Base-by-base conservation (phyloP, 31 red algal species). In the Asparagopsis taxiformis region DNA sequence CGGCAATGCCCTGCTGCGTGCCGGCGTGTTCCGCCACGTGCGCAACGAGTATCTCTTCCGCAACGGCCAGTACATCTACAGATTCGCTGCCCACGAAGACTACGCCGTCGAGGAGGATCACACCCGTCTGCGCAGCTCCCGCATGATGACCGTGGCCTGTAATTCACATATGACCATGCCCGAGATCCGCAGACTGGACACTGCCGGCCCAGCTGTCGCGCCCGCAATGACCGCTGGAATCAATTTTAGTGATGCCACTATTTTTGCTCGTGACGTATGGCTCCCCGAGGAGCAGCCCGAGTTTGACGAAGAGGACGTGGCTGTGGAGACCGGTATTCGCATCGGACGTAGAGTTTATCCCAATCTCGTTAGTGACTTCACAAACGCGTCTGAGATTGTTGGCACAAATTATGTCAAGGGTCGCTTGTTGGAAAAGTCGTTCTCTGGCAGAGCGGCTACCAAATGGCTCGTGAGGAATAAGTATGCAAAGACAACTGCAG, bases 91-190 rank as follows among this genome's bases (percentile, higher is more conserved):
- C 15, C 77, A 80, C 51, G 77, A 80, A 41, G 77, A 80, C 37
- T 80, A 80, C 53, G 77, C 77, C 2, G 52, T 80, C 24, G 77
- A 80, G 36, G 77, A 80, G 8, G 77, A 80, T 34, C 44, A n/a
- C 2, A 32, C 70, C 33, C 68, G 70, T 31, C 55, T 80, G 19
- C 36, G 77, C 7, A 80, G 77, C 37, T 80, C 77, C 21, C 77
- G 77, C 17, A 68, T 80, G 77, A 80, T 80, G 77, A 80, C 51
- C 58, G 77, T 80, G 13, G 77, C 77, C 6, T 80, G 77, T 39
- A 80, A 70, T 43, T 80, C 77, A 10, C 70, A 69, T 25, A 80
- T 80, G 77, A 36, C 53, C 35, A 80, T 80, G 63, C 77, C 77
- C 0, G 77, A 80, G 58, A 70, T 80, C 44, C 51, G 48, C 17